Percentiles rank a stretch among this genome's conserved stretches.
These are phyloP conservation scores for Solanum piurae DNA, from an alignment of 257 asterid species.

Conservation along the genomic window DNA sequence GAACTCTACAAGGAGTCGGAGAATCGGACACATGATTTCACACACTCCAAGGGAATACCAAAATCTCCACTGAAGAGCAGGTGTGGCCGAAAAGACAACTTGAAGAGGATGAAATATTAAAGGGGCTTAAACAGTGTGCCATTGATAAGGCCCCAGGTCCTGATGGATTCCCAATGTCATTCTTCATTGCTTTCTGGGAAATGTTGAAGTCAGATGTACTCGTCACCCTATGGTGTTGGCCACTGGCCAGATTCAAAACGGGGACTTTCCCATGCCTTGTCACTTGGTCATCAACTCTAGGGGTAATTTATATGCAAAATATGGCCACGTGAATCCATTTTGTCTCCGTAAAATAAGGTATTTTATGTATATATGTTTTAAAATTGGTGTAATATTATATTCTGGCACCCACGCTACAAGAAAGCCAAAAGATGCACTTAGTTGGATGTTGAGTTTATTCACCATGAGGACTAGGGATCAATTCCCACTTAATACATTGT, in stretches of 20 bases:
- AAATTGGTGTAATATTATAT: not conserved
- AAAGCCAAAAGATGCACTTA: not conserved
- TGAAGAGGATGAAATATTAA: not conserved
- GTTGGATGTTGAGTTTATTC: not conserved
- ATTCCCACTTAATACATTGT: not conserved
- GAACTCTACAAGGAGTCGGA: not conserved
- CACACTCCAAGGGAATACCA: not conserved
- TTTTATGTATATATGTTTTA: not conserved
- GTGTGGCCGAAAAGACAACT: not conserved
- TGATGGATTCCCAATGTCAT: not conserved
- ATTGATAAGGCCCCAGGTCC: not conserved
- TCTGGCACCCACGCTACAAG: not conserved
- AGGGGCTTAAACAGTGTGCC: not conserved
- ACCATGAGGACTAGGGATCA: not conserved
- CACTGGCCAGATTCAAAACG: not conserved
- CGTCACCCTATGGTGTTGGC: not conserved
- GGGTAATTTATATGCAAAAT: not conserved
- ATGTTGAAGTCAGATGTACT: not conserved
- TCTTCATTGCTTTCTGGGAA: not conserved
- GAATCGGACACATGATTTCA: not conserved
- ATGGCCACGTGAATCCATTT: not conserved
- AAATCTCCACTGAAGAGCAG: not conserved
- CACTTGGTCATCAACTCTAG: not conserved
- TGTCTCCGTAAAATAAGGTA: not conserved
- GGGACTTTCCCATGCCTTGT: not conserved